Evolutionary conservation across 345 rosid genomes (phyloP), one percentile per base, ranked within the genome.

Genomic region (Ceriops zippeliana): DNA sequence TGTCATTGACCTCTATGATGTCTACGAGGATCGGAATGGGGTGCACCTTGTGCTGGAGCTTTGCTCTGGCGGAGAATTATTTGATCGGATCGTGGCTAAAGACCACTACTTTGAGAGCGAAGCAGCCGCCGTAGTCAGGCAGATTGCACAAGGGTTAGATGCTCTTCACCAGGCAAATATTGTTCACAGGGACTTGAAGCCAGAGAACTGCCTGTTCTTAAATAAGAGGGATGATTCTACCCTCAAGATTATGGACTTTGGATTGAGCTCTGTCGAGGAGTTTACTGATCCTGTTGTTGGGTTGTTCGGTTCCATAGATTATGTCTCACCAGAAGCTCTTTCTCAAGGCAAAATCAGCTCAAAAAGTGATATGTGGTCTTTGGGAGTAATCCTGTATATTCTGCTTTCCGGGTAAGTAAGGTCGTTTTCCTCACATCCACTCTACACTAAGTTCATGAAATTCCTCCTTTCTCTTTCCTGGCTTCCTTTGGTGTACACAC

Each of bases 311-410:
- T 87, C 89, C 0, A 83, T 87, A 27, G 89, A 85, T 75, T 84
- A 87, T 67, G 92, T 87, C 16, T 87, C 89, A 2, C 89, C 87
- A 6, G 92, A 85, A 67, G 86, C 92, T 63, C 88, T 87, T 72
- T 75, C 85, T 61, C 92, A 78, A 64, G 89, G 84, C 28, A 76
- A 73, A 65, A 81, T 85, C 38, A 83, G 81, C 57, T 47, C 82
- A 2, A 87, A 81, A 76, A 79, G 78, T 28, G 89, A 85, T 47
- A 84, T 87, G 89, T 87, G 92, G 88, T 82, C 92, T 60, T 56
- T 87, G 78, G 89, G 92, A 68, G 86, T 85, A 20, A 87, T 87
- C 63, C 10, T 87, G 49, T 87, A 84, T 49, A 85, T 87, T 70
- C 80, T 87, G 61, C 86, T 85, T 32, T 85, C 88, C 1, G 92